Conservation (phyloP, 2,329 filamentous ascomycete species). For the Fonsecaea erecta region DNA sequence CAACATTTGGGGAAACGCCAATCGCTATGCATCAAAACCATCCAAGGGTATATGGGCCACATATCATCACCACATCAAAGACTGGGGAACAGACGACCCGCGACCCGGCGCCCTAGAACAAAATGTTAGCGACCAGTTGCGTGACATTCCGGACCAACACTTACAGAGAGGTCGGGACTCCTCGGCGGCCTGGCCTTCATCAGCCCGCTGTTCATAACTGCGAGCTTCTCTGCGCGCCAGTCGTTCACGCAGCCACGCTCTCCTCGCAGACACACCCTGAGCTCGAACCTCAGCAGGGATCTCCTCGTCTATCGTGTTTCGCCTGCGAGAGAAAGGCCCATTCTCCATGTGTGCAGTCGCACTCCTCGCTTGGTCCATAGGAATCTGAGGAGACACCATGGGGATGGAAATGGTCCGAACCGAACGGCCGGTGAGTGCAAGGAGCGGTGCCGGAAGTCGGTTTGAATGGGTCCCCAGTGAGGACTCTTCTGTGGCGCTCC, state of each 20-base stretch:
- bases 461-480: neutral
- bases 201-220: constrained; percentile 30
- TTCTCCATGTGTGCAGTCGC: constrained; percentile 11
- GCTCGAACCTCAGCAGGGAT: constrained; percentile 33
- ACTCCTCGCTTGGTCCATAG: constrained; percentile 11
- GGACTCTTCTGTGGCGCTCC: neutral
- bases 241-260: constrained; percentile 35
- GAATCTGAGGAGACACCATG: constrained; percentile 7
- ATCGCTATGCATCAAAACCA: constrained; percentile 29
- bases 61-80: constrained; percentile 21
- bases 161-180: constrained; percentile 32
- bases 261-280: constrained; percentile 34
- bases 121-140: constrained; percentile 8
- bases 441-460: constrained; percentile 16
- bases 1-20: constrained; percentile 19
- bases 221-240: constrained; percentile 33
- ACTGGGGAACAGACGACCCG: constrained; percentile 29
- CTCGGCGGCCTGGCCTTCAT: constrained; percentile 29
- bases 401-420: constrained; percentile 21
- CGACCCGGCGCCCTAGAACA: constrained; percentile 29
- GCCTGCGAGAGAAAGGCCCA: constrained; percentile 8
- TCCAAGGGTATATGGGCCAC: constrained; percentile 1
- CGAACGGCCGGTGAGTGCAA: constrained; percentile 14
- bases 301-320: constrained; percentile 22
- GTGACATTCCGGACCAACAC: neutral